Conservation (phyloP, 768 basidiomycete genomes). For the Saitozyma sp. region DNA sequence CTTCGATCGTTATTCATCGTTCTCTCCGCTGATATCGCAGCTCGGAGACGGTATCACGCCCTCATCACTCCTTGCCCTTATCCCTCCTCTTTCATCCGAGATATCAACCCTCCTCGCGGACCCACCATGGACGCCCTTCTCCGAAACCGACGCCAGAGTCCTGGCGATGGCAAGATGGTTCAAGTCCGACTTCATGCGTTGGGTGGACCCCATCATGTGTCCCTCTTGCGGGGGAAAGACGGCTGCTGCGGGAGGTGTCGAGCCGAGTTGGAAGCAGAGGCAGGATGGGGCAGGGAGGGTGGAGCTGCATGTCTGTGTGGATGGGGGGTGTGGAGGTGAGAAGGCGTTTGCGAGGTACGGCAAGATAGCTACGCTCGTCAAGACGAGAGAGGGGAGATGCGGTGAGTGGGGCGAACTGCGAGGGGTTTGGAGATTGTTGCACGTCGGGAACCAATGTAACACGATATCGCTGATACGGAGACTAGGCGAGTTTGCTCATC, state of each 20-base stretch:
- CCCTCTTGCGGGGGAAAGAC: constrained; percentile 47
- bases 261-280: constrained; percentile 28
- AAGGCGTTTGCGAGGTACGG: constrained; percentile 53
- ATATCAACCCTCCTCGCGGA: background rate
- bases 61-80: no score
- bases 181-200: constrained; percentile 53
- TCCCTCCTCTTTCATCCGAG: no score
- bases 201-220: constrained; percentile 56
- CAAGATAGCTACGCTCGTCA: constrained; percentile 44
- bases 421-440: background rate
- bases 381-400: constrained; percentile 51
- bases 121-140: constrained; percentile 31
- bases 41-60: no score
- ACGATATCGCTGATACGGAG: constrained; percentile 26
- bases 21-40: no score
- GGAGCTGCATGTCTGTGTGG: constrained; percentile 52
- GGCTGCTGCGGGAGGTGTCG: constrained; percentile 13
- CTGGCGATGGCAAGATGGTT: constrained; percentile 54
- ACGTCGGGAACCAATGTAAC: no score
- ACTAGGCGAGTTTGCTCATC: constrained; percentile 54
- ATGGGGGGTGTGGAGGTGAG: constrained; percentile 28
- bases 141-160: constrained; percentile 49
- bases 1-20: no score
- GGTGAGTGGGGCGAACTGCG: constrained; percentile 17
- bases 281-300: constrained; percentile 54